Evolutionary conservation across 192 early-diverging fungal species (phyloP), one percentile per base, ranked within the genome.

Genomic region (Coemansia sp.): DNA sequence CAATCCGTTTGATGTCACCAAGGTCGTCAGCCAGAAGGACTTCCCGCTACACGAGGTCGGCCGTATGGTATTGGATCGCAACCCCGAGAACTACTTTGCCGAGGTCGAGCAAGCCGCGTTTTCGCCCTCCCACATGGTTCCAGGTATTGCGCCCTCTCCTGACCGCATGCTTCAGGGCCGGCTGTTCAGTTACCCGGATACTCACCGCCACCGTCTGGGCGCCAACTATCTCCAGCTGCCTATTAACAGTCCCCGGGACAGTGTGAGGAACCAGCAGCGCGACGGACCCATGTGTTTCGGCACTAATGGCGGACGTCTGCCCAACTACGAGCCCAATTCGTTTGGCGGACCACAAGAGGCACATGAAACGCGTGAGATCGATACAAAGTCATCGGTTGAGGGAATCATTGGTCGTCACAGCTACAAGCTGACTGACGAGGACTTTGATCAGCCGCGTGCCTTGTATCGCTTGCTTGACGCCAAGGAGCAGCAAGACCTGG

Each of bases 81-180:
- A 89, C 76, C 87, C 87, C 53, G 86, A 87, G 66, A 88, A 92
- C 78, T 90, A 89, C 86, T 90, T 90, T 85, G 85, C 87, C 65
- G 87, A 92, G 76, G 85, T 81, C 62, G 90, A 92, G 83, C 90
- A 92, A 67, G 86, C 83, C 0, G 89, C 88, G 12, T 90, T 92
- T 69, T 83, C 86, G 69, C 88, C 88, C 11, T 88, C 88, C 29
- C 82, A 87, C 70, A 71, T 89, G 70, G 84, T 90, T 37, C 88
- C 89, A 2, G 91, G 91, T 53, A 89, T 92, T 50, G 88, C 87
- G 29, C 80, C 87, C 45, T 81, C 85, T 35, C 76, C 84, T 24
- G 91, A 91, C 75, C 85, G 84, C 53, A 85, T 92, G 82, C 81
- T 91, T 64, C 89, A 91, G 65, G 88, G 89, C 38, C 88, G 91